A percentile compares a stretch with the other conserved stretches of the same genome.
Conservation (phyloP, 2,329 filamentous ascomycete species). For the Sclerotinia nivalis region DNA sequence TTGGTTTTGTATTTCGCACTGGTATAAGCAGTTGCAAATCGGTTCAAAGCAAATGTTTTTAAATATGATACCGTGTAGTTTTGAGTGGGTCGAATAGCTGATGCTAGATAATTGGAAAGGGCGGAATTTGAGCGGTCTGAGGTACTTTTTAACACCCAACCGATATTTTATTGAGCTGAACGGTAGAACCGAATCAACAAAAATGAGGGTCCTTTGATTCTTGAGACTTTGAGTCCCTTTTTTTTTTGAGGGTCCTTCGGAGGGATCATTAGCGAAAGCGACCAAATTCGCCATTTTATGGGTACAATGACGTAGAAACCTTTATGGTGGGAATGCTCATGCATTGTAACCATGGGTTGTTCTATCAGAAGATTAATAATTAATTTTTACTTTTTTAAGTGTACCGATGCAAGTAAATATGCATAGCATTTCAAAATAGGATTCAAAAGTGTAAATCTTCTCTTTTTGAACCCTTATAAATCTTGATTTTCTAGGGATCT, state of each 20-base stretch:
- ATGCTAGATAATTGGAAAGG: neutral
- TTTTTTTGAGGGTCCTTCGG: constrained; percentile 1
- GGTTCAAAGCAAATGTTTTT: neutral
- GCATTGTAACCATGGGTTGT: constrained; percentile 1
- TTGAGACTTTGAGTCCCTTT: too few relatives aligned
- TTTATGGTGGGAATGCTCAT: neutral
- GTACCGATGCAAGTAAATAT: constrained; percentile 9
- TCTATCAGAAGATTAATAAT: neutral
- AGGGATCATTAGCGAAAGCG: constrained; percentile 14
- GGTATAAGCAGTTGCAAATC: neutral
- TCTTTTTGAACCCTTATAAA: neutral
- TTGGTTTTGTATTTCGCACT: constrained; percentile 9
- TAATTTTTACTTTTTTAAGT: neutral
- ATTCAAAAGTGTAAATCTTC: neutral
- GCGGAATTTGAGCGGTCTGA: constrained; percentile 14
- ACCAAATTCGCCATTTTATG: constrained; percentile 19
- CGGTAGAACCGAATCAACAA: neutral
- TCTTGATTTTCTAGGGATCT: constrained; percentile 1
- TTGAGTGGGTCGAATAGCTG: neutral
- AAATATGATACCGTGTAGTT: neutral
- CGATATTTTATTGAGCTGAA: constrained; percentile 7
- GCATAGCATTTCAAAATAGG: constrained; percentile 1
- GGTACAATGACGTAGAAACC: constrained; percentile 14
- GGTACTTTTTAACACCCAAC: neutral
- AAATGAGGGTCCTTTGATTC: neutral